phyloP scores from a whole-genome alignment of 129 eudicot species.

The Logfia minima region DNA sequence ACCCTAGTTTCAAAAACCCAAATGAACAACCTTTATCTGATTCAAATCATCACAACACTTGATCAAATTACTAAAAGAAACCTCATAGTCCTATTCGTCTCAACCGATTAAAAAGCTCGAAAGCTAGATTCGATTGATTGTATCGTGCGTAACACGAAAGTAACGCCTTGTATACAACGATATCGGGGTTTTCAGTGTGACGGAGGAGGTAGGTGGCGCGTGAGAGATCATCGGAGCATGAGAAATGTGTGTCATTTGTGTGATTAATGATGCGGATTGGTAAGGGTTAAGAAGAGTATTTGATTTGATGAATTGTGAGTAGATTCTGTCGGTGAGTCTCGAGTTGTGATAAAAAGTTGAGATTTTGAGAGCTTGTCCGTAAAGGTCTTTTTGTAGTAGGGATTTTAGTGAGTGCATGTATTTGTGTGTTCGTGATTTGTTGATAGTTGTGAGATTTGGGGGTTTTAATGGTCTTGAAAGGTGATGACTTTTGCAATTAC shows the following conservation, averaged over 20 bases:
- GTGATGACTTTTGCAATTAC: no score
- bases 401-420: slow-evolving; percentile 27
- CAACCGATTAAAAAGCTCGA: slow-evolving; percentile 32
- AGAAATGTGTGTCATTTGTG: no score
- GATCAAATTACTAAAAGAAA: slow-evolving; percentile 40
- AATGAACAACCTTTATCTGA: slow-evolving; percentile 30
- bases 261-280: slow-evolving; percentile 46
- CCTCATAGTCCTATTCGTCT: slow-evolving; percentile 28
- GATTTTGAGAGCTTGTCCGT: slow-evolving; percentile 35
- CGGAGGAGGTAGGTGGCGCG: slow-evolving; percentile 36
- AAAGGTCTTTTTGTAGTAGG: slow-evolving; percentile 30
- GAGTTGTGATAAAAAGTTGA: slow-evolving; percentile 14
- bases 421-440: background rate
- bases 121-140: slow-evolving; percentile 28
- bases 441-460: background rate
- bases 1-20: slow-evolving; percentile 37
- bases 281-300: slow-evolving; percentile 33
- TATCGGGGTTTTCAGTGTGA: slow-evolving; percentile 37
- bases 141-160: slow-evolving; percentile 38
- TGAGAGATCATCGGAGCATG: slow-evolving; percentile 31
- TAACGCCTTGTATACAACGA: slow-evolving; percentile 39
- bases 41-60: slow-evolving; percentile 35
- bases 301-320: slow-evolving; percentile 43
- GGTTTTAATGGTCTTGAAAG: background rate
- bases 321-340: slow-evolving; percentile 32